Percentiles rank a stretch among this genome's conserved stretches.
phyloP scores from a whole-genome alignment of 2,329 filamentous ascomycete genomes.

The Cryphonectria naterciae region DNA sequence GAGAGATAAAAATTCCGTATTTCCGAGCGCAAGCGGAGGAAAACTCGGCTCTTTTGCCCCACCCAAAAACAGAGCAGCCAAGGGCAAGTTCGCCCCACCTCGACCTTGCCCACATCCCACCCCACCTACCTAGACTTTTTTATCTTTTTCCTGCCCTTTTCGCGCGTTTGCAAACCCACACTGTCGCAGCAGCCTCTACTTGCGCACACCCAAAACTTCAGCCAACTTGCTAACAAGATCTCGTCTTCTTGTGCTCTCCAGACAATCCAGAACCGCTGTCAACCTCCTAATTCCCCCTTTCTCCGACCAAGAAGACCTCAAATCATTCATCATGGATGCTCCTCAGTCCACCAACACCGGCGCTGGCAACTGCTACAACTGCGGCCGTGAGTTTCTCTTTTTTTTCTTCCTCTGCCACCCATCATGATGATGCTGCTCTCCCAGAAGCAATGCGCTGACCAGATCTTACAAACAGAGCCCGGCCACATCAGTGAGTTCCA shows the following conservation, averaged over 20 bases:
- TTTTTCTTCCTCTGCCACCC: not conserved
- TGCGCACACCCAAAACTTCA: not conserved
- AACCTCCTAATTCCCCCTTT: not conserved
- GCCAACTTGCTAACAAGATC: slow-evolving; percentile 3
- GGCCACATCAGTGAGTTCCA: slow-evolving; percentile 70
- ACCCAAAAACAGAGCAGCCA: slow-evolving; percentile 4
- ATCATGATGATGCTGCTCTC: not conserved
- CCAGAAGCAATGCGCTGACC: slow-evolving; percentile 1
- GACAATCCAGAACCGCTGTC: not conserved
- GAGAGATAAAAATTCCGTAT: not conserved
- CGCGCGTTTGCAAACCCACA: slow-evolving; percentile 16
- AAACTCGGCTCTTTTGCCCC: slow-evolving; percentile 17
- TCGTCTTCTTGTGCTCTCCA: not conserved
- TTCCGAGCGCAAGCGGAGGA: slow-evolving; percentile 13
- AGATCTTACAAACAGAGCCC: slow-evolving; percentile 29
- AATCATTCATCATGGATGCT: slow-evolving; percentile 14
- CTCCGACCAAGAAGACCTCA: not conserved
- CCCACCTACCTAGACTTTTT: slow-evolving; percentile 12
- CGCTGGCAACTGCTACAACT: slow-evolving; percentile 70
- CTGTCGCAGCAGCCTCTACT: slow-evolving; percentile 5
- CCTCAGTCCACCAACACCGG: slow-evolving; percentile 10
- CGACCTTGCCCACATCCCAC: slow-evolving; percentile 1
- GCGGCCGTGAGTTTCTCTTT: slow-evolving; percentile 64
- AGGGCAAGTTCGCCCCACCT: slow-evolving; percentile 19
- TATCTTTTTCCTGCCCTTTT: slow-evolving; percentile 25